phyloP scores from a whole-genome alignment of 441 rosid species.

The Erodium moschatum region DNA sequence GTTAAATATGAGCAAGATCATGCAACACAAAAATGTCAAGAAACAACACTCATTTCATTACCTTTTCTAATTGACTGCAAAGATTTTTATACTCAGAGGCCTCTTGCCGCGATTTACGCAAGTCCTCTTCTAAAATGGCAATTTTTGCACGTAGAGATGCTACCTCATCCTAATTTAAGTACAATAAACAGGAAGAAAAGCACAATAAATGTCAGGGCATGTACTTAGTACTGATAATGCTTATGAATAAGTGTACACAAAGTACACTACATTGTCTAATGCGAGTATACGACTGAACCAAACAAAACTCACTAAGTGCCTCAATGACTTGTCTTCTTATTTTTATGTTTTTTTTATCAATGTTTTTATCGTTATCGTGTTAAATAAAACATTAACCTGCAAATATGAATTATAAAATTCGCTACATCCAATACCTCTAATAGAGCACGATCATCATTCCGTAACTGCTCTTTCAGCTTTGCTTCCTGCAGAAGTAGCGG shows the following conservation, averaged over 20 bases:
- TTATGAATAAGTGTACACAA: neutral
- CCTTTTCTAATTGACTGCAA: constrained; percentile 64
- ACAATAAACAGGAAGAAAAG: constrained; percentile 13
- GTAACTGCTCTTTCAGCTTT: constrained; percentile 44
- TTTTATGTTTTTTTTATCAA: neutral
- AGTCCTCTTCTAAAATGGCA: constrained; percentile 69
- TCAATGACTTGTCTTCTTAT: neutral
- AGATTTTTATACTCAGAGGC: constrained; percentile 48
- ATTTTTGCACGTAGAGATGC: constrained; percentile 55
- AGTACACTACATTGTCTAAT: neutral
- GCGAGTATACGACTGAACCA: neutral
- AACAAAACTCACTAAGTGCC: constrained; percentile 2
- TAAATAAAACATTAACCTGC: neutral
- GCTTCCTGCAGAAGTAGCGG: constrained; percentile 41
- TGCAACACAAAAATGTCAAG: constrained; percentile 10
- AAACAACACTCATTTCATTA: constrained; percentile 23
- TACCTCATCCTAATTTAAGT: constrained; percentile 56
- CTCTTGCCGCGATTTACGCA: constrained; percentile 62
- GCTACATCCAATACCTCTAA: constrained; percentile 40
- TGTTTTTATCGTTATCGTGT: neutral
- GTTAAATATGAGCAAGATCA: constrained; percentile 12
- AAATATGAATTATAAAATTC: neutral
- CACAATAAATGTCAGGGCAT: constrained; percentile 11
- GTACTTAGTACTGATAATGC: neutral
- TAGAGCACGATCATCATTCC: constrained; percentile 38